Conservation (phyloP, 495 filamentous ascomycete genomes). For the Filosporella fistucella region DNA sequence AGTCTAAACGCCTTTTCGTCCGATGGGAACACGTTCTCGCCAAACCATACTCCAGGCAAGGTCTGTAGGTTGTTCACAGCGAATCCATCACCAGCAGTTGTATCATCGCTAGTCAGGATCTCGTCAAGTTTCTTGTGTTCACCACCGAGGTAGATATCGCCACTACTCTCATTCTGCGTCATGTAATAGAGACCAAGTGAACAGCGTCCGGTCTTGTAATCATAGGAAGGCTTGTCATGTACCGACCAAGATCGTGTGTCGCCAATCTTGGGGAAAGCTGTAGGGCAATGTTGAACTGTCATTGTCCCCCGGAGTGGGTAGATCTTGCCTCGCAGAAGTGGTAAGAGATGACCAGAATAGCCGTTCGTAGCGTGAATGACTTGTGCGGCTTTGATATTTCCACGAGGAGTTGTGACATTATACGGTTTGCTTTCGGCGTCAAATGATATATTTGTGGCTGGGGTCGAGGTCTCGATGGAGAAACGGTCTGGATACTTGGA, state of each 20-base stretch:
- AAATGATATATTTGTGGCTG: slow-evolving; percentile 43
- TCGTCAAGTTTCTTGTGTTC: slow-evolving; percentile 32
- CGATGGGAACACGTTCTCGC: neutral
- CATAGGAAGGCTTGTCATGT: slow-evolving; percentile 5
- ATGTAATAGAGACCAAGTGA: slow-evolving; percentile 62
- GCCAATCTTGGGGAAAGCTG: slow-evolving; percentile 18
- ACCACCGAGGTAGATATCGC: slow-evolving; percentile 37
- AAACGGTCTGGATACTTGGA: slow-evolving; percentile 33
- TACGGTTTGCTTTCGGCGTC: slow-evolving; percentile 28
- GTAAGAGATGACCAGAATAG: slow-evolving; percentile 69
- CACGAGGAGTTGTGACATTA: slow-evolving; percentile 57
- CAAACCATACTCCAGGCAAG: neutral
- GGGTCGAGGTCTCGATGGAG: slow-evolving; percentile 68
- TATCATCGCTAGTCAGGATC: neutral
- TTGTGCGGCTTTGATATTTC: slow-evolving; percentile 48
- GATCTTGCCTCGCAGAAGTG: slow-evolving; percentile 59
- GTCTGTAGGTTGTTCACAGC: neutral
- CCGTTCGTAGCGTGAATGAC: slow-evolving; percentile 75
- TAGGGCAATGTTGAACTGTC: slow-evolving; percentile 53
- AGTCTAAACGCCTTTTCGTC: slow-evolving; percentile 13
- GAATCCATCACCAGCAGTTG: neutral
- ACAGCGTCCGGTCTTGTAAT: slow-evolving; percentile 2
- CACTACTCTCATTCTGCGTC: slow-evolving; percentile 55
- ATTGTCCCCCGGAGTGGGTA: slow-evolving; percentile 72
- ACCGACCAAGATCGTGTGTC: slow-evolving; percentile 39